Evolutionary conservation across 1,284 basidiomycete species (phyloP).

Genomic region (Pseudozyma hubeiensis): DNA sequence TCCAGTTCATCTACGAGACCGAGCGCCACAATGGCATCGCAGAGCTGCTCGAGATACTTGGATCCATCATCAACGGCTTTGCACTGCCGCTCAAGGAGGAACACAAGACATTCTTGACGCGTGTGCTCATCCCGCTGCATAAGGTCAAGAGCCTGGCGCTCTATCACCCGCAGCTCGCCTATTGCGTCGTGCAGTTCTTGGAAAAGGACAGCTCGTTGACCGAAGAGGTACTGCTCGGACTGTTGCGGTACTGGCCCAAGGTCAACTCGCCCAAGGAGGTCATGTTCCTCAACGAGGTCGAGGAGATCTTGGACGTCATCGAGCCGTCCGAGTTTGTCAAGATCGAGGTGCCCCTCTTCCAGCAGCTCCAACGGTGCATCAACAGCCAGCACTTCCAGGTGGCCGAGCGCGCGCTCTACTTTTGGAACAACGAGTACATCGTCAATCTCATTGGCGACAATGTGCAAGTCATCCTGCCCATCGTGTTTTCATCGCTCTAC

Average conservation of each 20-base stretch:
- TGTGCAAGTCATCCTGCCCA: conserved; percentile 86
- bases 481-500: conserved; percentile 98
- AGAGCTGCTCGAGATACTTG: conserved; percentile 96
- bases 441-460: conserved; percentile 99
- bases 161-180: conserved; percentile 97
- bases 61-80: conserved; percentile 99
- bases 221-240: conserved; percentile 93
- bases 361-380: conserved; percentile 94
- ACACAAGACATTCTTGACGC: conserved; percentile 97
- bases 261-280: conserved; percentile 99
- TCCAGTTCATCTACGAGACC: conserved; percentile 98
- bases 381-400: conserved; percentile 98
- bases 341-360: conserved; percentile 92
- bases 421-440: conserved; percentile 92
- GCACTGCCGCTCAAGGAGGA: conserved; percentile 98
- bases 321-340: conserved; percentile 97
- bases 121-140: conserved; percentile 95
- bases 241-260: conserved; percentile 98
- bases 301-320: conserved; percentile 98
- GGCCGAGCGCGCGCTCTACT: conserved; percentile 69
- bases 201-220: conserved; percentile 94
- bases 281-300: conserved; percentile 99
- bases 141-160: conserved; percentile 96
- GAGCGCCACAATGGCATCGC: conserved; percentile 99
- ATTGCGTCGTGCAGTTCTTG: conserved; percentile 98